Evolutionary conservation across 768 basidiomycete species (phyloP).

Genomic region (Dacryopinax spathularia): DNA sequence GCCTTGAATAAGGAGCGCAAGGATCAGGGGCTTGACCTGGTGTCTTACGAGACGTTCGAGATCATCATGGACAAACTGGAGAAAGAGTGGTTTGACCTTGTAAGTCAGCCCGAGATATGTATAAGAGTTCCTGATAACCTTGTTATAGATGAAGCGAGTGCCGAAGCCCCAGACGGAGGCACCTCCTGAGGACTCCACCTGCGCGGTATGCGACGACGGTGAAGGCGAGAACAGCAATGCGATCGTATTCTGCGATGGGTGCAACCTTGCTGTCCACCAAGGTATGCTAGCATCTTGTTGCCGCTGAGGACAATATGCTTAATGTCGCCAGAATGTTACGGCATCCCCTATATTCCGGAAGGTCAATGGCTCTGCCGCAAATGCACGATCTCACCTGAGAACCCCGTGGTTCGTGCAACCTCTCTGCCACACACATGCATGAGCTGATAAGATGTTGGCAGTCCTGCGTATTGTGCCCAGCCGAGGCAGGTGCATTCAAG

Average conservation of each 20-base stretch:
- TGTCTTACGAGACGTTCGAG: constrained; percentile 81
- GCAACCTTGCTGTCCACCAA: constrained; percentile 98
- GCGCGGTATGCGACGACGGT: constrained; percentile 93
- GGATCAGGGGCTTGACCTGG: constrained; percentile 52
- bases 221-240: constrained; percentile 98
- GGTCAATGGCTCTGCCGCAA: constrained; percentile 99
- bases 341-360: constrained; percentile 97
- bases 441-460: constrained; percentile 22
- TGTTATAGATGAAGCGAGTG: constrained; percentile 69
- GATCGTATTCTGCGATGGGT: constrained; percentile 98
- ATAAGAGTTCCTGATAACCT: not conserved
- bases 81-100: constrained; percentile 98
- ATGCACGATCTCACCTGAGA: constrained; percentile 94
- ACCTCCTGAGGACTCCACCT: constrained; percentile 90
- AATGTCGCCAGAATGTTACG: constrained; percentile 70
- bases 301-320: not conserved
- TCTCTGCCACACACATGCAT: not conserved
- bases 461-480: constrained; percentile 92
- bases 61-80: constrained; percentile 94
- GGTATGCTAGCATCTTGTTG: constrained; percentile 35
- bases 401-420: constrained; percentile 60
- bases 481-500: constrained; percentile 96
- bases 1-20: constrained; percentile 65
- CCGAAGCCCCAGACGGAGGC: constrained; percentile 77
- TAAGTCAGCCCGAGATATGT: constrained; percentile 25